Percentiles rank a stretch among this genome's conserved stretches.
These are phyloP conservation scores for Aspergillus spinulosporus DNA, from an alignment of 2,329 filamentous ascomycete species.

Conservation along the genomic window DNA sequence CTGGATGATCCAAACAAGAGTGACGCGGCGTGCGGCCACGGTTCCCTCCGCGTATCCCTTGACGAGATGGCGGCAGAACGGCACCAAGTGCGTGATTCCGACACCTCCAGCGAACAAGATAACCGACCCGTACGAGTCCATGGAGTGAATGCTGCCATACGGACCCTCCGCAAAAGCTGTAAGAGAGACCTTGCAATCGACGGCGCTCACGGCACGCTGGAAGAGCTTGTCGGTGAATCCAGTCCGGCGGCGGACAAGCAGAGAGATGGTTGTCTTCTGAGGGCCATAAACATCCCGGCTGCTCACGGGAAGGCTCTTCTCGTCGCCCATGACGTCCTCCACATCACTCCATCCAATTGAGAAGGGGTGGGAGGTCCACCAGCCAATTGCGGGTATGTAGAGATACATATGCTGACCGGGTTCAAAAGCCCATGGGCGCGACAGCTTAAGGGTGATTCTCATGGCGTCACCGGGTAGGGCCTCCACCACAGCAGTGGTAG, in stretches of 20 bases:
- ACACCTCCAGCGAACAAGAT: slow-evolving; percentile 90
- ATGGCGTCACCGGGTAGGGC: slow-evolving; percentile 68
- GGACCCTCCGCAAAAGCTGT: slow-evolving; percentile 83
- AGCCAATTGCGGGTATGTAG: slow-evolving; percentile 64
- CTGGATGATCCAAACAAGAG: slow-evolving; percentile 89
- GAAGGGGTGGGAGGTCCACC: slow-evolving; percentile 76
- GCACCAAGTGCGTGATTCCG: slow-evolving; percentile 92
- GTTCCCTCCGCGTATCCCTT: slow-evolving; percentile 68
- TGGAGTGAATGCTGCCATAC: slow-evolving; percentile 77
- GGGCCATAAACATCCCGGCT: slow-evolving; percentile 54
- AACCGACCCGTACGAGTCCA: slow-evolving; percentile 89
- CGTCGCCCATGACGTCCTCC: slow-evolving; percentile 45
- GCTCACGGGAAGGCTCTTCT: slow-evolving; percentile 47
- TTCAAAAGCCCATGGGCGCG: slow-evolving; percentile 64
- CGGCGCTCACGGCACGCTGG: slow-evolving; percentile 61
- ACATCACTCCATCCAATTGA: slow-evolving; percentile 74
- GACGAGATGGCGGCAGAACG: slow-evolving; percentile 77
- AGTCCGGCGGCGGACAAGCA: slow-evolving; percentile 82
- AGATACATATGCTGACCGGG: slow-evolving; percentile 76
- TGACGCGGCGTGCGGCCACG: slow-evolving; percentile 76
- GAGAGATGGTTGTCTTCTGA: slow-evolving; percentile 65
- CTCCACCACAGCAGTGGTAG: slow-evolving; percentile 66
- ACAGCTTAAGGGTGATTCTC: slow-evolving; percentile 69
- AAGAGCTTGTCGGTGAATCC: slow-evolving; percentile 85
- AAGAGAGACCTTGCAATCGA: slow-evolving; percentile 59